Evolutionary conservation across 495 filamentous ascomycete species (phyloP).

Genomic region (Daldinia bambusicola): DNA sequence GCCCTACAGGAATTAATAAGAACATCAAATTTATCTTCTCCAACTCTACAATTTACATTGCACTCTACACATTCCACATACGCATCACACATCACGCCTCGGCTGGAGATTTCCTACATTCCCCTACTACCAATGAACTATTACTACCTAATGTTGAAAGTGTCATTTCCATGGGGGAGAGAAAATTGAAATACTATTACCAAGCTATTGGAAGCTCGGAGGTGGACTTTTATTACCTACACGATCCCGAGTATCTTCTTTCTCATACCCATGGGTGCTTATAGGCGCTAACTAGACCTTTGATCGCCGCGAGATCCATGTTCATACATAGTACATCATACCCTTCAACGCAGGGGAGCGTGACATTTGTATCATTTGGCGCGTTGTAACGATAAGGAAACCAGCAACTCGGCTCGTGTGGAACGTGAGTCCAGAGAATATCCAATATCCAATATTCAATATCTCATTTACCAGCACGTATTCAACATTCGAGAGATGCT

Average conservation of each 20-base stretch:
- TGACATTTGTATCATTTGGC: conserved; percentile 40
- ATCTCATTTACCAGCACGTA: neutral
- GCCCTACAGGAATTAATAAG: conserved; percentile 9
- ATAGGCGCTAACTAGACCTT: conserved; percentile 32
- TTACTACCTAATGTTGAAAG: neutral
- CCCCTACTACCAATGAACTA: neutral
- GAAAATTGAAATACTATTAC: neutral
- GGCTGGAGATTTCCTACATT: too few relatives aligned
- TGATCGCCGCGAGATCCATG: conserved; percentile 36
- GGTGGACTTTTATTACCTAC: conserved; percentile 4
- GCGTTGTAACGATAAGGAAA: conserved; percentile 40
- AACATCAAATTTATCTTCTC: too few relatives aligned
- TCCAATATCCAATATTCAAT: conserved; percentile 6
- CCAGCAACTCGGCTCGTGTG: conserved; percentile 38
- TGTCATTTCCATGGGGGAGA: neutral
- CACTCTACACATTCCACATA: neutral
- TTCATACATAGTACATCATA: neutral
- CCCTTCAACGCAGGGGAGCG: conserved; percentile 40
- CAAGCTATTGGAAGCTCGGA: conserved; percentile 12
- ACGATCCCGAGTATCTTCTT: conserved; percentile 1
- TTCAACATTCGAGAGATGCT: conserved; percentile 18
- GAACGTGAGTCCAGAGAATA: conserved; percentile 31
- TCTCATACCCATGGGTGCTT: neutral
- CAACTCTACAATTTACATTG: neutral
- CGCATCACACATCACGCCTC: neutral